Evolutionary conservation across 345 rosid genomes (phyloP), one percentile per base, ranked within the genome.

Genomic region (Camelina hispida): DNA sequence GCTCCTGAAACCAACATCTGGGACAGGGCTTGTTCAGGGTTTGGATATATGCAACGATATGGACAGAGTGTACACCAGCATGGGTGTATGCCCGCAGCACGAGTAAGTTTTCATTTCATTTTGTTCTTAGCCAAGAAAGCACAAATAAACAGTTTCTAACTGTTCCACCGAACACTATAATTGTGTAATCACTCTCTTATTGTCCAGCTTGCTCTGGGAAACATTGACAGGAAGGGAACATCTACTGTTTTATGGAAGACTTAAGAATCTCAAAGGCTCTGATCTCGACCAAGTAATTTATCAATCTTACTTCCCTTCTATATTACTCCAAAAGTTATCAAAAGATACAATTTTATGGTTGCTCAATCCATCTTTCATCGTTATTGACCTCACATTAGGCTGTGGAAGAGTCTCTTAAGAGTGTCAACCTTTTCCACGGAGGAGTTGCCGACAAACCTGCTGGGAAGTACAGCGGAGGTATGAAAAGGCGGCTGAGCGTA

Each of bases 81-180:
- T 95, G 90, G 99, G 99, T 2, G 99, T 95, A 28, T 95, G 99
- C 78, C 99, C 97, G 2, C 99, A 95, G 78, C 93, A 95, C 10
- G 97, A 95, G 99, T 95, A 87, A 94, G 99, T 95, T 85, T 55
- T 54, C 15, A 5, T 23, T 62, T 70, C 53, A 50, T 57, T 66
- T 58, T 55, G 38, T 66, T 43, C 7, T 54, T 40, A 5, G 4
- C 35, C 20, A 17, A 17, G 34, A 46, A 46, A 46, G 51, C 18
- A 46, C 8, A 46, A 6, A 22, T 9, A 28, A 18, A 42, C 18
- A 46, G 17, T 32, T 59, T 73, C 47, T 43, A 9, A 42, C 30
- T 18, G 28, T 37, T 59, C 14, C 14, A 3, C n/a, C n/a, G n/a
- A n/a, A n/a, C 12, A 13, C 12, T 47, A 35, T 8, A 59, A 46